Evolutionary conservation across 176 grass and related monocot genomes (phyloP).

Genomic region (Saccharum officinarum): DNA sequence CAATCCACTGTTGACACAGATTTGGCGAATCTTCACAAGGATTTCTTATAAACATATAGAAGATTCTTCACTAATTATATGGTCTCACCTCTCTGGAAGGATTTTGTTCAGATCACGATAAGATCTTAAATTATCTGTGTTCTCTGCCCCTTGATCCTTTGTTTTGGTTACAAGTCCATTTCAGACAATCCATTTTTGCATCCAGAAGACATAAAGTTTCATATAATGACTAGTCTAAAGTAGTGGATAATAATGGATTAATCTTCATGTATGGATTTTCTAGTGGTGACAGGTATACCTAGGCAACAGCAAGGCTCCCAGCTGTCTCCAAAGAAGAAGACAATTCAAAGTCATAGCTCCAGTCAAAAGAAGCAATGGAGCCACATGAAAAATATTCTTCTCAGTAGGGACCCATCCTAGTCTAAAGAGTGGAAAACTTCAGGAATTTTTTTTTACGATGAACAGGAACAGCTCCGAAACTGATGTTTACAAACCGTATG

Average conservation of each 20-base stretch:
- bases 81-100: background rate
- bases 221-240: constrained; percentile 4
- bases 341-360: constrained; percentile 37
- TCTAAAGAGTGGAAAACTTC: constrained; percentile 44
- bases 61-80: constrained; percentile 30
- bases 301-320: constrained; percentile 18
- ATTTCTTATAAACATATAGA: background rate
- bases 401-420: background rate
- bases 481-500: background rate
- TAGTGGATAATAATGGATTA: background rate
- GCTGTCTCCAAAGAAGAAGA: constrained; percentile 40
- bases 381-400: constrained; percentile 33
- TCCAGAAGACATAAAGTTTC: background rate
- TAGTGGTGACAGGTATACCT: constrained; percentile 21
- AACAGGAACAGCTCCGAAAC: constrained; percentile 25
- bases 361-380: constrained; percentile 31
- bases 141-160: constrained; percentile 2
- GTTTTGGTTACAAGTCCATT: constrained; percentile 27
- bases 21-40: constrained; percentile 29
- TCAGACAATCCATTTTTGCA: constrained; percentile 27
- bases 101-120: constrained; percentile 34
- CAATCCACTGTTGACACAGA: constrained; percentile 14
- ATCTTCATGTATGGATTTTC: background rate
- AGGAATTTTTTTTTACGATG: background rate
- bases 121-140: constrained; percentile 9